Percentiles rank a stretch among this genome's conserved stretches.
Evolutionary conservation across 495 filamentous ascomycete genomes (phyloP).

Genomic region (Penicillium cinerascens): DNA sequence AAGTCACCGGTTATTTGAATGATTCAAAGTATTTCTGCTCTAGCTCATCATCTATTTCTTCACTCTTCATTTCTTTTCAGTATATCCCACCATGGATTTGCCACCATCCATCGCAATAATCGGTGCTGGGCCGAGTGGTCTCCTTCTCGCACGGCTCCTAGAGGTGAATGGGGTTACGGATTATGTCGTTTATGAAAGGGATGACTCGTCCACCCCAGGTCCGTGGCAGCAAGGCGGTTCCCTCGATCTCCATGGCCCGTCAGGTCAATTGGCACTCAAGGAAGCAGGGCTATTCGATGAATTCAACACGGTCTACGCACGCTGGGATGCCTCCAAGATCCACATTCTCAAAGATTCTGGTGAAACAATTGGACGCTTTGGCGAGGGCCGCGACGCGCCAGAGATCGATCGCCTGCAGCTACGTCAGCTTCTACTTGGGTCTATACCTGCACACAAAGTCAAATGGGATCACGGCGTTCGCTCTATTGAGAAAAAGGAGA

Average conservation of each 20-base stretch:
- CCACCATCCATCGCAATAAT: constrained; percentile 48
- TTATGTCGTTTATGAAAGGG: constrained; percentile 48
- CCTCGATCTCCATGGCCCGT: constrained; percentile 51
- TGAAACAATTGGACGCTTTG: constrained; percentile 1
- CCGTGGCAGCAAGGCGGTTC: constrained; percentile 38
- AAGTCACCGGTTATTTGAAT: too few species aligned
- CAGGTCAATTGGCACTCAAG: constrained; percentile 49
- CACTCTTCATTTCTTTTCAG: too few species aligned
- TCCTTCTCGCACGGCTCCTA: constrained; percentile 54
- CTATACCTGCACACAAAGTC: constrained; percentile 34
- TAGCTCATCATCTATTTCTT: too few species aligned
- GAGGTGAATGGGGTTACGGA: constrained; percentile 31
- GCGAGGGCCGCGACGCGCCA: constrained; percentile 12
- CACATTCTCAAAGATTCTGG: constrained; percentile 8
- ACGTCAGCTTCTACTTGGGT: constrained; percentile 41
- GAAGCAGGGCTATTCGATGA: constrained; percentile 46
- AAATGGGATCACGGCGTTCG: constrained; percentile 32
- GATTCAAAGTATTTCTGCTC: too few species aligned
- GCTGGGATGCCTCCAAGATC: constrained; percentile 40
- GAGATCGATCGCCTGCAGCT: constrained; percentile 43
- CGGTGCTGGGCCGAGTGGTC: constrained; percentile 54
- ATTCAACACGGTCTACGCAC: constrained; percentile 37
- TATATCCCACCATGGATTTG: too few species aligned
- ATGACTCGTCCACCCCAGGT: constrained; percentile 33
- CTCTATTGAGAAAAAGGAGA: neutral